Percentiles rank a stretch among this genome's conserved stretches.
These are phyloP conservation scores for Castanea sativa DNA, from an alignment of 306 rosid genomes.

Conservation along the genomic window DNA sequence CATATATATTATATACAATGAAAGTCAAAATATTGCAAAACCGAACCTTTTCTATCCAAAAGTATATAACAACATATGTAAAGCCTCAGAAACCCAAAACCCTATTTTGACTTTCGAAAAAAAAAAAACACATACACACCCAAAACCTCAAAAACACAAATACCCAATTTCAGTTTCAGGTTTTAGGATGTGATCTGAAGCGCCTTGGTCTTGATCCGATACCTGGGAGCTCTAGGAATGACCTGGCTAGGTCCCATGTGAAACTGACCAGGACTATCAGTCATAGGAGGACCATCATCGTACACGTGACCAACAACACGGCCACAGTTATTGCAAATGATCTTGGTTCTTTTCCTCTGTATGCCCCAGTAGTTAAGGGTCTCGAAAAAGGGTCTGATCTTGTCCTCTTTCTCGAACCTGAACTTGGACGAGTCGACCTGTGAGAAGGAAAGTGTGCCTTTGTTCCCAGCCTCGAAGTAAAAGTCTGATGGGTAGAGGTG, in stretches of 20 bases:
- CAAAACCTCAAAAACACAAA: not conserved
- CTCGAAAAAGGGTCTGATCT: constrained; percentile 78
- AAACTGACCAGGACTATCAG: constrained; percentile 61
- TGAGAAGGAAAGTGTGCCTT: constrained; percentile 70
- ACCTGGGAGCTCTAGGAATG: constrained; percentile 74
- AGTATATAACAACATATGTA: not conserved
- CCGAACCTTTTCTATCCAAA: too few species aligned
- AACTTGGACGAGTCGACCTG: constrained; percentile 60
- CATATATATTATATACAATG: too few species aligned
- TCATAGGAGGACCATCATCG: constrained; percentile 87
- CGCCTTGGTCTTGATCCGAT: constrained; percentile 76
- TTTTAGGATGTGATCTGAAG: constrained; percentile 45
- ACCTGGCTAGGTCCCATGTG: constrained; percentile 95
- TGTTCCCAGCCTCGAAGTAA: constrained; percentile 93
- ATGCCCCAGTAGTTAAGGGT: constrained; percentile 86
- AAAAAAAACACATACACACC: not conserved
- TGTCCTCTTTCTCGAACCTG: constrained; percentile 74
- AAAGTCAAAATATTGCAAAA: too few species aligned
- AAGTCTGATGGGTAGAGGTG: constrained; percentile 56
- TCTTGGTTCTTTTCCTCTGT: constrained; percentile 82
- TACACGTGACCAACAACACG: constrained; percentile 63
- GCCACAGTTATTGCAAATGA: constrained; percentile 57
- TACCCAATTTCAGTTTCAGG: constrained; percentile 14
- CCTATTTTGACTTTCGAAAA: not conserved
- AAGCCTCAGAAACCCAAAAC: not conserved